Percentiles rank a stretch among this genome's conserved stretches.
phyloP scores from a whole-genome alignment of 306 rosid genomes.

The Oxytropis ochrocephala region DNA sequence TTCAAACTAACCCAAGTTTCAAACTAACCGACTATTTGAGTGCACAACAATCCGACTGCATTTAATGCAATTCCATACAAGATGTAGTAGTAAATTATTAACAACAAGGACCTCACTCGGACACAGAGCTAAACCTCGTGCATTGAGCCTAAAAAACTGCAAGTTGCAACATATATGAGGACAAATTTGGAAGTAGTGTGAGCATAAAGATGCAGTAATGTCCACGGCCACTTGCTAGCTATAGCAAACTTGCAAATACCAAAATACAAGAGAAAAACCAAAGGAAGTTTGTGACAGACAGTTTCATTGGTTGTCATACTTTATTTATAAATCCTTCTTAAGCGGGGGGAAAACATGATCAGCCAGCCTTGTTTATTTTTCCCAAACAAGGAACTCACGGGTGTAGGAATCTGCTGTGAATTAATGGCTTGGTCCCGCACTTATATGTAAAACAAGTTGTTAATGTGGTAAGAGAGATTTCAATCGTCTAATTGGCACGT shows the following conservation, averaged over 20 bases:
- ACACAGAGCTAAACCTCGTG: constrained; percentile 18
- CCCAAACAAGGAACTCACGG: constrained; percentile 31
- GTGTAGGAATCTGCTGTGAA: not conserved
- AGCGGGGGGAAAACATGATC: not conserved
- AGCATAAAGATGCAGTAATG: not conserved
- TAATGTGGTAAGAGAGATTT: too few species aligned
- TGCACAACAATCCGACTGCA: too few species aligned
- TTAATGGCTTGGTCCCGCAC: not conserved
- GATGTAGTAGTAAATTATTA: too few species aligned
- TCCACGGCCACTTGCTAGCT: not conserved
- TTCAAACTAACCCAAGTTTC: too few species aligned
- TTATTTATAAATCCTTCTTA: not conserved
- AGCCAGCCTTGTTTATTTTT: not conserved
- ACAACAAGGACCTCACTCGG: constrained; percentile 7
- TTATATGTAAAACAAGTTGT: too few species aligned
- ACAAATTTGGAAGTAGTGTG: not conserved
- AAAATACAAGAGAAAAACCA: constrained; percentile 23
- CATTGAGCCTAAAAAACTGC: constrained; percentile 18
- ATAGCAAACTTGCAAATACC: not conserved
- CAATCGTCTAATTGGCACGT: too few species aligned
- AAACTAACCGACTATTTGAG: too few species aligned
- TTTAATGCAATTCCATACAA: too few species aligned
- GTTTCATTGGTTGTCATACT: not conserved
- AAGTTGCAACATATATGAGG: not conserved
- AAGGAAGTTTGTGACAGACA: not conserved